These are phyloP conservation scores for Pichia sp. DNA, from an alignment of 1,139 yeast genomes.

Conservation along the genomic window DNA sequence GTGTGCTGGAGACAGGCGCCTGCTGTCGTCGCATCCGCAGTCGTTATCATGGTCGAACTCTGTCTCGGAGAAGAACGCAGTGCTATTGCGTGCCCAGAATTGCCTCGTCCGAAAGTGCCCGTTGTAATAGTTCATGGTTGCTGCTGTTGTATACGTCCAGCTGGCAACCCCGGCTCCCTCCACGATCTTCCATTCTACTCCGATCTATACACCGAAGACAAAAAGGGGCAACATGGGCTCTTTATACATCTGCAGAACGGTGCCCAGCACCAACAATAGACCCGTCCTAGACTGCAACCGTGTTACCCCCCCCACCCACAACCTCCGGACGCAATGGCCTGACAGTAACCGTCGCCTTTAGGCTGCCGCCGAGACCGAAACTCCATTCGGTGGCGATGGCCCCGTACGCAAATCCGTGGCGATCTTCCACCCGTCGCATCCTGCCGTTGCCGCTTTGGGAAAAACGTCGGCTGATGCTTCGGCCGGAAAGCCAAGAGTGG, in stretches of 20 bases:
- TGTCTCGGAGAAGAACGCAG: background rate
- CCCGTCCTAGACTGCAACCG: no score
- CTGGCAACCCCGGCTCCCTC: no score
- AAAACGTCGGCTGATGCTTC: background rate
- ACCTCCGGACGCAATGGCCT: no score
- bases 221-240: no score
- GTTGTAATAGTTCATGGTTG: background rate
- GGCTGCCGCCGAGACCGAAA: background rate
- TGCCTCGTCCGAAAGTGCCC: background rate
- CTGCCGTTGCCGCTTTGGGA: background rate
- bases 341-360: no score
- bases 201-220: no score
- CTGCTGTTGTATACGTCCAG: background rate
- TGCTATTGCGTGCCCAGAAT: background rate
- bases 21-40: background rate
- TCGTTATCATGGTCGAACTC: background rate
- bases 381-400: background rate
- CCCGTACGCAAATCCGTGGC: background rate
- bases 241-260: no score
- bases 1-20: background rate
- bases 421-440: background rate
- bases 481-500: background rate
- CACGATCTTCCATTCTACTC: no score
- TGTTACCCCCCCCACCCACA: no score
- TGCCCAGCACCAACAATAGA: no score